phyloP scores from a whole-genome alignment of 306 rosid species.

The Dalbergia cochinchinensis region DNA sequence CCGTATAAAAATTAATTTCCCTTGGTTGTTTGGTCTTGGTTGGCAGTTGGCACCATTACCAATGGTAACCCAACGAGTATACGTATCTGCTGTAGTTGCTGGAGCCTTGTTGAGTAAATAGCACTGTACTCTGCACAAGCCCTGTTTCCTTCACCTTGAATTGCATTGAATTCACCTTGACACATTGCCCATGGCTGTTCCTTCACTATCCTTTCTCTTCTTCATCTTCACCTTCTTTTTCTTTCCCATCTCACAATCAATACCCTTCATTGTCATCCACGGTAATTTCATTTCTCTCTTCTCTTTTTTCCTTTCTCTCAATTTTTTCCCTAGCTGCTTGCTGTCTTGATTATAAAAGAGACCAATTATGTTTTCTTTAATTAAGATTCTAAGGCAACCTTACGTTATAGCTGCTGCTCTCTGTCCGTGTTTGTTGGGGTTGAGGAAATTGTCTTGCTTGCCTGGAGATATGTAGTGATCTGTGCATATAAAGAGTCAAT shows the following conservation, averaged over 20 bases:
- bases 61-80: too few relatives aligned
- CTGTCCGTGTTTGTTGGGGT: neutral
- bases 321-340: neutral
- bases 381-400: neutral
- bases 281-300: slow-evolving; percentile 50
- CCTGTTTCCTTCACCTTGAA: neutral
- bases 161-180: too few relatives aligned
- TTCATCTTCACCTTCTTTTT: slow-evolving; percentile 45
- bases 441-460: neutral
- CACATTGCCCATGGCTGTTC: slow-evolving; percentile 41
- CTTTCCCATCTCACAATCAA: slow-evolving; percentile 57
- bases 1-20: too few relatives aligned
- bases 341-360: neutral
- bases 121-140: neutral
- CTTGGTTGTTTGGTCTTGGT: too few relatives aligned
- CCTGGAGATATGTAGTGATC: neutral
- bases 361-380: neutral
- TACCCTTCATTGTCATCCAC: slow-evolving; percentile 80
- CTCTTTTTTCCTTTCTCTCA: neutral
- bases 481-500: neutral
- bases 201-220: slow-evolving; percentile 44
- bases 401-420: neutral
- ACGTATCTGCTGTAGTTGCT: neutral
- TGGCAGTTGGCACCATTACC: too few relatives aligned
- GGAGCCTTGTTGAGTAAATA: neutral